phyloP scores from a whole-genome alignment of 257 asterid genomes.

The Striga asiatica region DNA sequence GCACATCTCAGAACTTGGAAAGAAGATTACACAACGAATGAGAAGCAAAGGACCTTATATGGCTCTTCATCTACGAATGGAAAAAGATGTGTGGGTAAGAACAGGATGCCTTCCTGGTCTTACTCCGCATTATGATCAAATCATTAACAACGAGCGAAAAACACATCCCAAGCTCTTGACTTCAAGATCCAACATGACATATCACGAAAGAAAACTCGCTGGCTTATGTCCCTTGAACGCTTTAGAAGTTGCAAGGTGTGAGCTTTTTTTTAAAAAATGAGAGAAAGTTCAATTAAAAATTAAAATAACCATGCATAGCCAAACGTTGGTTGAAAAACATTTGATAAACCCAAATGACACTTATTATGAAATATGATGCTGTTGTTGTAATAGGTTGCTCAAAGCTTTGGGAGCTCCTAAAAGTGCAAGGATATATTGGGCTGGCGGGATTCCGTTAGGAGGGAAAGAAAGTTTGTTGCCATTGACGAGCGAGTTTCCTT shows the following conservation, averaged over 20 bases:
- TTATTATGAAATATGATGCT: background rate
- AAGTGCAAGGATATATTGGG: constrained; percentile 69
- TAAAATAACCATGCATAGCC: too few relatives aligned
- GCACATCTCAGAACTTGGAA: constrained; percentile 48
- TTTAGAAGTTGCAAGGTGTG: constrained; percentile 59
- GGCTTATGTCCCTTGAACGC: constrained; percentile 88
- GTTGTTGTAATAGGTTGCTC: constrained; percentile 38
- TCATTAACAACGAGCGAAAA: constrained; percentile 65
- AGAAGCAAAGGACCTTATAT: constrained; percentile 80
- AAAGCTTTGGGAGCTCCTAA: constrained; percentile 86
- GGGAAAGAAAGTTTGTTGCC: constrained; percentile 75
- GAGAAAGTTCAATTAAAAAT: background rate
- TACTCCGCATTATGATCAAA: constrained; percentile 40
- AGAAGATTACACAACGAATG: constrained; percentile 63
- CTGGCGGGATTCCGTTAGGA: constrained; percentile 88
- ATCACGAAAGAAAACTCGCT: constrained; percentile 65
- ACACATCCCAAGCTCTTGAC: constrained; percentile 55
- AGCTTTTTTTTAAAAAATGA: background rate
- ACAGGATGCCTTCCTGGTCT: constrained; percentile 95
- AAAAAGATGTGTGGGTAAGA: constrained; percentile 93
- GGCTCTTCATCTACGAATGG: constrained; percentile 92
- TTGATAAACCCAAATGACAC: too few relatives aligned
- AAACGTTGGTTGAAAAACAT: too few relatives aligned
- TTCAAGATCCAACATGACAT: constrained; percentile 78
- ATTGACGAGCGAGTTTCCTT: constrained; percentile 49